Evolutionary conservation across 2,329 filamentous ascomycete species (phyloP), one percentile per base, ranked within the genome.

Genomic region (Fusarium incarnatum): DNA sequence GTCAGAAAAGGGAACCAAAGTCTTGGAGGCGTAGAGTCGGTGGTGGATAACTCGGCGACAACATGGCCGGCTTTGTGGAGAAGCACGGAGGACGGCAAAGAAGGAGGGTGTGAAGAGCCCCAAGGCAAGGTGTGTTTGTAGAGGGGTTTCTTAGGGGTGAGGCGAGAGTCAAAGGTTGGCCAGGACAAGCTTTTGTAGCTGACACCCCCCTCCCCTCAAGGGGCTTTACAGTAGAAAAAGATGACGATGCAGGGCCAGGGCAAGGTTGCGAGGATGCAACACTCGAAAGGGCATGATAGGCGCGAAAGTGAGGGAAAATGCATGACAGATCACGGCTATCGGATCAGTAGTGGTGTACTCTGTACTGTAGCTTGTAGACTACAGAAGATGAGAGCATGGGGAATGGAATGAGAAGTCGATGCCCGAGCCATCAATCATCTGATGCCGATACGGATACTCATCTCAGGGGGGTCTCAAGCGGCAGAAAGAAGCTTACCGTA

Each of bases 11-110:
- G 72, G 68, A 66, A 75, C 55, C 70, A 67, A 40, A 59, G 65
- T 61, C 67, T 68, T 69, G 66, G 62, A 70, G 71, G 64, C 62
- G 64, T 48, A 73, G 64, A 67, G 71, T 71, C 65, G 63, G 54
- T 71, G 65, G 70, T 77, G 77, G 77, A 76, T 77, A 76, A 75
- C 71, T 78, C 76, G 77, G 77, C 77, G 77, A 76, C 76, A 75
- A 66, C 70, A 74, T 71, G 76, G 76, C 73, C 76, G 76, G 73
- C 70, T 70, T 71, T 75, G 76, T 76, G 76, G 73, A 76, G 70
- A 71, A 60, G 61, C 47, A 73, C 70, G 73, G 67, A 75, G 72
- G 59, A 76, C 74, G 71, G 74, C 74, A 76, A 72, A 70, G 70
- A 64, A 61, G 67, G 67, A 69, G 67, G 64, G 64, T 71, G 73